Evolutionary conservation across 768 basidiomycete species (phyloP), one percentile per base, ranked within the genome.

Genomic region (Panaeolus cyanescens): DNA sequence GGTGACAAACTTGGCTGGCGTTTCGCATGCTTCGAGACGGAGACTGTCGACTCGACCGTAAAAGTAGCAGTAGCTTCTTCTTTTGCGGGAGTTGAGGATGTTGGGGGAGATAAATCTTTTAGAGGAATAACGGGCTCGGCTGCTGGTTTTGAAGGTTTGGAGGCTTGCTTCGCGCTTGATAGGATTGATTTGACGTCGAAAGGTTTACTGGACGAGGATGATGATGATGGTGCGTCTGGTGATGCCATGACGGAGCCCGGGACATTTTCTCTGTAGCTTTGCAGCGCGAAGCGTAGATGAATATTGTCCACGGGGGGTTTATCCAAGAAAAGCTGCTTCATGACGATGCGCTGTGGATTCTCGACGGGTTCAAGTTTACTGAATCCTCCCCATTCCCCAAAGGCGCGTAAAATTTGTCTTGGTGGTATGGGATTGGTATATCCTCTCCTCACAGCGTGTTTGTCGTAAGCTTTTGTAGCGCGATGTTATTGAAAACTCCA

Each of bases 311-410:
- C 19, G 5, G 45, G 8, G n/a, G 5, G 45, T 10, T 50, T 28
- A 13, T 50, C 61, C 3, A 55, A 56, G 33, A 73, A 74, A 13
- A 75, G 62, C 7, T 72, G 67, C 5, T 60, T 54, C 22, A 74
- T 69, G 17, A 45, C 20, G 20, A 78, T 65, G 15, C 37, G 40
- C 1, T 55, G 63, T 28, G 66, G 56, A 13, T 62, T 57, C 8
- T 70, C 65, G 32, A 77, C 69, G 19, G 77, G 76, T 28, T 70
- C 37, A 25, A 78, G 62, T 7, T 62, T 50, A 40, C 72, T 58
- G 60, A 79, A 78, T 5, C 78, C 77, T 50, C 77, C 78, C 79
- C 79, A 81, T 32, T 65, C 60, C 10, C 78, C 58, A 61, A 78
- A 78, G 34, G 64, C 50, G 19, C 33, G 37, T 59, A 69, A 61